phyloP scores from a whole-genome alignment of 129 eudicot species.

The Solidago caesia region DNA sequence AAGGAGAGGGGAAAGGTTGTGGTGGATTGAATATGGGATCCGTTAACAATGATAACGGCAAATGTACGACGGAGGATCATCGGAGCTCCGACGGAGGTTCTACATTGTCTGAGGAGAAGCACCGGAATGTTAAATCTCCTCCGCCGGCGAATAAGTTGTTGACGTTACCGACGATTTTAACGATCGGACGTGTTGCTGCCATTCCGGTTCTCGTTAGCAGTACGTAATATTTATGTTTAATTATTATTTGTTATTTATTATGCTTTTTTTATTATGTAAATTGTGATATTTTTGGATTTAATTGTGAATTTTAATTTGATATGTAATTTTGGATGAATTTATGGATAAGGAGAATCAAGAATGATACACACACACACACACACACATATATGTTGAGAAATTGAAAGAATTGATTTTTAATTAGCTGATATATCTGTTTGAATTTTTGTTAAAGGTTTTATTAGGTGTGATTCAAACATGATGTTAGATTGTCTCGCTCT shows the following conservation, averaged over 20 bases:
- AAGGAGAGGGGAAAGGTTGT: slow-evolving; percentile 25
- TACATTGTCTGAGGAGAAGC: slow-evolving; percentile 34
- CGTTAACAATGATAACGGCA: slow-evolving; percentile 28
- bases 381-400: neutral
- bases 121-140: slow-evolving; percentile 18
- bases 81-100: neutral
- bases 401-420: slow-evolving; percentile 9
- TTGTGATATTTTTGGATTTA: no score
- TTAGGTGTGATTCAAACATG: slow-evolving; percentile 5
- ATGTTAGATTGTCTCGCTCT: neutral
- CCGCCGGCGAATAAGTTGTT: slow-evolving; percentile 52
- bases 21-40: slow-evolving; percentile 34
- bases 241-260: no score
- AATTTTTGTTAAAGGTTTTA: neutral
- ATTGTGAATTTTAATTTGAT: no score
- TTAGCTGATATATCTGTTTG: neutral
- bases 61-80: slow-evolving; percentile 1
- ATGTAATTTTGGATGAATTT: no score
- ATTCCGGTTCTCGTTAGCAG: slow-evolving; percentile 81
- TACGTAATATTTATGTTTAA: slow-evolving; percentile 37
- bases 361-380: no score
- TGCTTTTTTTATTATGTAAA: no score
- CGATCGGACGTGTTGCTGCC: slow-evolving; percentile 92
- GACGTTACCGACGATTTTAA: slow-evolving; percentile 89
- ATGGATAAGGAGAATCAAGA: no score